Evolutionary conservation across 257 asterid genomes (phyloP).

Genomic region (Nicotiana noctiflora): DNA sequence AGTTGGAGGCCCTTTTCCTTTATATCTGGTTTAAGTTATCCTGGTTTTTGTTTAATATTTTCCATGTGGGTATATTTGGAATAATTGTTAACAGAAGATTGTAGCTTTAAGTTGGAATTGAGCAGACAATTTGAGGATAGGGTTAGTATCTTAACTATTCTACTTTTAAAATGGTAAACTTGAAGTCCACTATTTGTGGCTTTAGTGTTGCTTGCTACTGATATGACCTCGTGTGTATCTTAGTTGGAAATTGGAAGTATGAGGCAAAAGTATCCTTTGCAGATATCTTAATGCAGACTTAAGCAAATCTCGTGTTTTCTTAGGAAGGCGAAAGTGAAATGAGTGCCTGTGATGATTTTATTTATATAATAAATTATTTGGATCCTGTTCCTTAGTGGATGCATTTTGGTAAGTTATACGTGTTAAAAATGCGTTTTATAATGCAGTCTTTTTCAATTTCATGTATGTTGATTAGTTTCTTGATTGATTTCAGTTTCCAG

Average conservation of each 20-base stretch:
- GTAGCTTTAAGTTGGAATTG: neutral
- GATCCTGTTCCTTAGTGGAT: neutral
- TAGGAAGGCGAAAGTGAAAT: neutral
- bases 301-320: neutral
- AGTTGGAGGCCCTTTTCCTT: neutral
- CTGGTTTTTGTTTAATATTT: neutral
- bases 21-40: neutral
- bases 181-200: neutral
- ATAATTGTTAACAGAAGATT: neutral
- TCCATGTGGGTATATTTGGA: neutral
- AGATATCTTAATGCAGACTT: neutral
- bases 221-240: neutral
- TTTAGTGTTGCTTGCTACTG: neutral
- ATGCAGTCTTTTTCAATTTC: neutral
- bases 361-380: neutral
- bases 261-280: neutral
- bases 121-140: neutral
- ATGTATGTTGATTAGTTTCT: slow-evolving; percentile 3
- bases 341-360: neutral
- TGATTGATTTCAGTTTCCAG: slow-evolving; percentile 35
- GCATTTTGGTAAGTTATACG: neutral
- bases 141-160: neutral
- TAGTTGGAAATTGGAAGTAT: neutral
- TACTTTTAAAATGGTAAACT: neutral
- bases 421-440: neutral